These are phyloP conservation scores for Ophiocordyceps camponoti-floridani DNA, from an alignment of 2,329 filamentous ascomycete genomes.

Conservation along the genomic window DNA sequence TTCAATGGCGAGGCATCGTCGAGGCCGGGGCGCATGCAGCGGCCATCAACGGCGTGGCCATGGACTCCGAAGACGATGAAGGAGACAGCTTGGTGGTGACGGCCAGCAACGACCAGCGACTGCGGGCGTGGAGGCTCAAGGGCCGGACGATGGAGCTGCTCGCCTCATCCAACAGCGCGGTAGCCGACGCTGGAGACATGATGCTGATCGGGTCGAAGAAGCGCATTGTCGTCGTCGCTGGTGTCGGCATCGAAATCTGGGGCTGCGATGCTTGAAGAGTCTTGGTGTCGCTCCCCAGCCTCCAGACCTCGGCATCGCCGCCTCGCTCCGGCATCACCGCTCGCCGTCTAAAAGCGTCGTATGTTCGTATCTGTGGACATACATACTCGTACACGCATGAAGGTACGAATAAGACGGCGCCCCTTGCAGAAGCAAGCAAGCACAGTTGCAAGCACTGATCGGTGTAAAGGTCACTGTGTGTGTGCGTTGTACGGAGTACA, in stretches of 20 bases:
- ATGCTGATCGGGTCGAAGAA: constrained; percentile 15
- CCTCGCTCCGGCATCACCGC: no score
- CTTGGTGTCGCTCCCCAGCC: no score
- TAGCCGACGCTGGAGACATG: constrained; percentile 40
- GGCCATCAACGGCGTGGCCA: constrained; percentile 40
- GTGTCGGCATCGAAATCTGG: constrained; percentile 30
- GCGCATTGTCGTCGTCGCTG: constrained; percentile 17
- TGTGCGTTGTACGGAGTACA: no score
- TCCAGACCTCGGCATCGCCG: no score
- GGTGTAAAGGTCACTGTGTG: no score
- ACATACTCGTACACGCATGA: no score
- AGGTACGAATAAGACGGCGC: no score
- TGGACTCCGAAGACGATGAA: constrained; percentile 2
- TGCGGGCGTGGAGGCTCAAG: constrained; percentile 20
- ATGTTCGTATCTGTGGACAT: no score
- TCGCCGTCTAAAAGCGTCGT: no score
- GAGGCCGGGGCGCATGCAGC: constrained; percentile 45
- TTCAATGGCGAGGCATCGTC: constrained; percentile 10
- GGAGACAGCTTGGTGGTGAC: constrained; percentile 19
- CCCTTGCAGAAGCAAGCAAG: no score
- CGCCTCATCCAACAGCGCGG: constrained; percentile 36
- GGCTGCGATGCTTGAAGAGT: not conserved
- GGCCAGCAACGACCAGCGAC: constrained; percentile 42
- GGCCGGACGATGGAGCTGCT: constrained; percentile 18
- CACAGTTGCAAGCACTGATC: no score